Base-by-base conservation (phyloP, 495 filamentous ascomycete genomes). In the Xanthoparmelia taractica region DNA sequence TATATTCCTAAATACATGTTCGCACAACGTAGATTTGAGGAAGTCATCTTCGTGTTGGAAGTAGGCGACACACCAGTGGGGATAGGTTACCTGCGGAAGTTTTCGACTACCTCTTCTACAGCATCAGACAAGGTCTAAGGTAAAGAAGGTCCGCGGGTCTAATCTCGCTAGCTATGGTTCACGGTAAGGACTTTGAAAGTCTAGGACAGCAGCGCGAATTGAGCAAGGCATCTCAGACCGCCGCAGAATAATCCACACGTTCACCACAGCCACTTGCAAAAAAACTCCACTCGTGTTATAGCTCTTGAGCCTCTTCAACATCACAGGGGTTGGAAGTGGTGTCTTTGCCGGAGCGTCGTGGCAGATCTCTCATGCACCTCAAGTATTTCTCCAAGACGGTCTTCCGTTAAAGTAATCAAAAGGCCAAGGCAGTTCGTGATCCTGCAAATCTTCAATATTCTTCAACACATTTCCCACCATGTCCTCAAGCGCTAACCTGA, bases 1-100 rank as follows among this genome's bases (percentile, higher is more conserved):
- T n/a, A 40, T 3, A 23, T 61, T 61, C 34, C 59, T 15, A 15
- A 41, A 15, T 47, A 36, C n/a, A 54, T 54, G 34, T 31, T 61
- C 33, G 33, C 5, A 27, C 13, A 37, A 37, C 23, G 34, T 11
- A 55, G 25, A 25, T 38, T 61, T 25, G 31, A 33, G 18, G 47
- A 10, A 15, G 36, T 61, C 18, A 38, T 25, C 8, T 61, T 61
- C 23, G 31, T 52, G 1, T 34, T 55, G 1, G 40, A 61, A 5
- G 59, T 55, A 23, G 47, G 38, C n/a, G 59, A 36, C 7, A 40
- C 23, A 27, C 33, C 43, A 15, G 45, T 61, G 0, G 59, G 59
- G n/a, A 7, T n/a, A 20, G 59, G 59, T 4, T 41, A 55, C 17
- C 18, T 61, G 59, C 36, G 40, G 47, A 54, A 20, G 8, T 27